Percentiles rank a stretch among this genome's conserved stretches.
Evolutionary conservation across 2,329 filamentous ascomycete genomes (phyloP).

Genomic region (Penicillium hordei): DNA sequence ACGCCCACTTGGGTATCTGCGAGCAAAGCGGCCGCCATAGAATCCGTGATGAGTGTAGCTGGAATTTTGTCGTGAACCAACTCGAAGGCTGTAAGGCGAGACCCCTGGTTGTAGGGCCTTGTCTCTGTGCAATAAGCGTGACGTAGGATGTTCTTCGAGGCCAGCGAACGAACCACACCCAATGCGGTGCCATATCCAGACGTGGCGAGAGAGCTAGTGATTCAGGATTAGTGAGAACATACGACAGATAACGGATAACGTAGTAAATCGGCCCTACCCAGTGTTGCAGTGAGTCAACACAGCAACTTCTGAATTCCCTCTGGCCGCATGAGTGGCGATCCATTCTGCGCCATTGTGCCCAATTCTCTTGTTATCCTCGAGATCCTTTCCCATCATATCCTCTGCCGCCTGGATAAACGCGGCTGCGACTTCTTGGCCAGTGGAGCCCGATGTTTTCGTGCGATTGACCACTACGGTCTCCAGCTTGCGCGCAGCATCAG

Average conservation of each 20-base stretch:
- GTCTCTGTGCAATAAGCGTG: constrained; percentile 97
- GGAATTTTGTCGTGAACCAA: constrained; percentile 92
- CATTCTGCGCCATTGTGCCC: constrained; percentile 80
- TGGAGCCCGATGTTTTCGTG: constrained; percentile 33
- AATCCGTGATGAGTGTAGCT: constrained; percentile 89
- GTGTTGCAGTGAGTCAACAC: constrained; percentile 98
- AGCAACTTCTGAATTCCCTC: constrained; percentile 62
- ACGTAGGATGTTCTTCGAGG: constrained; percentile 63
- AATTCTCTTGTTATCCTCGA: constrained; percentile 82
- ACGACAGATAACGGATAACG: background rate
- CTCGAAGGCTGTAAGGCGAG: constrained; percentile 90
- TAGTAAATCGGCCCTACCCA: constrained; percentile 56
- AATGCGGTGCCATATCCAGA: constrained; percentile 97
- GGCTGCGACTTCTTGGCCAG: constrained; percentile 55
- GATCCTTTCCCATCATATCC: constrained; percentile 81
- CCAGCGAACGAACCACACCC: constrained; percentile 85
- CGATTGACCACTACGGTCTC: constrained; percentile 61
- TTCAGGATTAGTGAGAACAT: constrained; percentile 1
- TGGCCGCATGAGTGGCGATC: constrained; percentile 63
- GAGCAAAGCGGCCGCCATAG: constrained; percentile 90
- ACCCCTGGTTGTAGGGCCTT: constrained; percentile 95
- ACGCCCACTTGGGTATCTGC: constrained; percentile 62
- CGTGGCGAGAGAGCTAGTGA: constrained; percentile 77
- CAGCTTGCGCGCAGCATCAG: constrained; percentile 82
- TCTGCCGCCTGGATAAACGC: constrained; percentile 80